Conservation (phyloP, 352 stramenopile genomes). For the Hyaloperonospora brassicae region DNA sequence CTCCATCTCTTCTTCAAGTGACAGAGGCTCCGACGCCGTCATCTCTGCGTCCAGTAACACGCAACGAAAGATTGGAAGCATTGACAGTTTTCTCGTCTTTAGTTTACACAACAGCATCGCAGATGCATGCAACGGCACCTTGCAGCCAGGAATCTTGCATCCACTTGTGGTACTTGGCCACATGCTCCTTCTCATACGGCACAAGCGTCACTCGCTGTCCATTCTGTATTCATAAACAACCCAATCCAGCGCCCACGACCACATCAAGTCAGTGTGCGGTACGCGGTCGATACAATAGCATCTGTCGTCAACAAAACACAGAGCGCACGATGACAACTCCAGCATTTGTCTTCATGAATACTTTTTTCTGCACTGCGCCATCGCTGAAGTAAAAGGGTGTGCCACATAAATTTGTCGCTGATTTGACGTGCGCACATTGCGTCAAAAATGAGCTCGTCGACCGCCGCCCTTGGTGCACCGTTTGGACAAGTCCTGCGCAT, state of each 20-base stretch:
- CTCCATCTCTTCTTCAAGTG: conserved; percentile 86
- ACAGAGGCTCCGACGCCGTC: conserved; percentile 90
- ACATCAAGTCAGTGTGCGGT: no score
- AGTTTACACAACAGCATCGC: not conserved
- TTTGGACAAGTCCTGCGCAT: conserved; percentile 24
- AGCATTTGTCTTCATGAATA: conserved; percentile 50
- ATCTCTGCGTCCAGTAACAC: conserved; percentile 44
- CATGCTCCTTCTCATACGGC: conserved; percentile 81
- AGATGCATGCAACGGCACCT: conserved; percentile 23
- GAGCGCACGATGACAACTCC: conserved; percentile 46
- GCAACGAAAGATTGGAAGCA: not conserved
- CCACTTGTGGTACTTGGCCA: conserved; percentile 93
- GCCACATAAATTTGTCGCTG: not conserved
- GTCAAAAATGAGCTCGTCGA: conserved; percentile 7
- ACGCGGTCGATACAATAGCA: not conserved
- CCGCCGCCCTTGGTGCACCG: conserved; percentile 1
- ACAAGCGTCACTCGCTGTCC: conserved; percentile 59
- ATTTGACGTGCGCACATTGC: not conserved
- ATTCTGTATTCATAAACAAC: conserved; percentile 24
- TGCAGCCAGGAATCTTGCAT: conserved; percentile 91
- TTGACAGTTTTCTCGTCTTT: not conserved
- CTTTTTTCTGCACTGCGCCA: not conserved
- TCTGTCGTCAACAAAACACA: not conserved
- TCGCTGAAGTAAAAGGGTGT: not conserved
- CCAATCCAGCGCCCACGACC: not conserved